Conservation (phyloP, 139 green algal genomes). For the Chara braunii region DNA sequence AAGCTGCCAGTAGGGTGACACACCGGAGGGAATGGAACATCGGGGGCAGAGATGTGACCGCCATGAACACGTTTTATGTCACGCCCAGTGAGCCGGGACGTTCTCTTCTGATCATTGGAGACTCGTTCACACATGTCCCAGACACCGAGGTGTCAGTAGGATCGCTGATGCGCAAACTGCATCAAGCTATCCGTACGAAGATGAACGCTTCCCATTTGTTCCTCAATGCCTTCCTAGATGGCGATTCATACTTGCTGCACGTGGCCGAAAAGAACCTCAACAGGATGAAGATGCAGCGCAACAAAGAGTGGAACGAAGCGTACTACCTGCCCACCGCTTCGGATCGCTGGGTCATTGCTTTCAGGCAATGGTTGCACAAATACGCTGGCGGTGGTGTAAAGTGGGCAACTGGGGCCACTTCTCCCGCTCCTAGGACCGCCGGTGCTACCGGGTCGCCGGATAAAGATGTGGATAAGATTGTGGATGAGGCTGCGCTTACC, state of each 20-base stretch:
- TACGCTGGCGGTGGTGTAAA: conserved; percentile 8
- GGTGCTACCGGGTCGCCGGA: neutral
- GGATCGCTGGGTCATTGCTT: conserved; percentile 26
- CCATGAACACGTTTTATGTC: too few species aligned
- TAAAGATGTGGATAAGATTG: conserved; percentile 3
- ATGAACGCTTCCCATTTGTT: too few species aligned
- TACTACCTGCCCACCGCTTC: conserved; percentile 19
- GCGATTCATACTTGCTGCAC: conserved; percentile 33
- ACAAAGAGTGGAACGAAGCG: conserved; percentile 1
- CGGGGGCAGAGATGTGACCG: too few species aligned
- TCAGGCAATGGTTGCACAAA: conserved; percentile 25
- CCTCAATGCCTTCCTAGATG: too few species aligned
- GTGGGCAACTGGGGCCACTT: neutral
- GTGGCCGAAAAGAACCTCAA: conserved; percentile 20
- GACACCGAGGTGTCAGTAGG: too few species aligned
- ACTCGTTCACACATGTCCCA: too few species aligned
- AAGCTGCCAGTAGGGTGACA: too few species aligned
- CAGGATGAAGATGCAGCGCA: conserved; percentile 7
- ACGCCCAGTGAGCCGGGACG: too few species aligned
- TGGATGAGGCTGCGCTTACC: neutral
- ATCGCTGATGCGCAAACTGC: too few species aligned
- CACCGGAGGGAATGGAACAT: too few species aligned
- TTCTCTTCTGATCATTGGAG: too few species aligned
- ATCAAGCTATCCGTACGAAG: too few species aligned
- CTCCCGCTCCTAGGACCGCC: neutral